Percentiles rank a stretch among this genome's conserved stretches.
Evolutionary conservation across 2,329 filamentous ascomycete species (phyloP).

Genomic region (Diaporthe caulivora): DNA sequence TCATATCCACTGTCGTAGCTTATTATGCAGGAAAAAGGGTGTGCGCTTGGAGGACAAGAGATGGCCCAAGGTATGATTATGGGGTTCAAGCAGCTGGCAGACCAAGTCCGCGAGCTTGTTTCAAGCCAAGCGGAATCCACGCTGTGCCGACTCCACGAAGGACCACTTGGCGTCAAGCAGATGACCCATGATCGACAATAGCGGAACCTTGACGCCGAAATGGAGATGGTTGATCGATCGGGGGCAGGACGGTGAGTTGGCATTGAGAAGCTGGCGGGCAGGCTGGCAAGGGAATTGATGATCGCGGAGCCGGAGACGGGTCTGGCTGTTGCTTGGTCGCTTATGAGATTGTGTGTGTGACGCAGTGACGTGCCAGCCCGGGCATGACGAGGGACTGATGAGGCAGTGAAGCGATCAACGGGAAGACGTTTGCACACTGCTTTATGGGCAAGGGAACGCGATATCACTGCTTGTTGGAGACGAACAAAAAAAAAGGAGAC

Average conservation of each 20-base stretch:
- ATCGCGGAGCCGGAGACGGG: conserved; percentile 22
- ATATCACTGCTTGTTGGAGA: conserved; percentile 13
- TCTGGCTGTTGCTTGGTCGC: conserved; percentile 16
- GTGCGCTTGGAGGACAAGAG: neutral
- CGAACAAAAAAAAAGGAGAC: neutral
- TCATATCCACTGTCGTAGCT: neutral
- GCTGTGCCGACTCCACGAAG: conserved; percentile 9
- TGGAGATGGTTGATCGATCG: conserved; percentile 22
- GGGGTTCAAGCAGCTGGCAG: conserved; percentile 6
- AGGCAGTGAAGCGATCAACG: neutral
- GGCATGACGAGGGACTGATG: neutral
- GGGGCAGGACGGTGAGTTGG: conserved; percentile 21
- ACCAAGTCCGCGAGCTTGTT: conserved; percentile 27
- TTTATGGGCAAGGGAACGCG: neutral
- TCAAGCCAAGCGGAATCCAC: conserved; percentile 11
- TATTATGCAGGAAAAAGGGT: neutral
- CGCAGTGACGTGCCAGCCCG: conserved; percentile 22
- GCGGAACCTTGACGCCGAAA: conserved; percentile 20
- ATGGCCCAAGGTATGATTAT: neutral
- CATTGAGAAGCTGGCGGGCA: conserved; percentile 2
- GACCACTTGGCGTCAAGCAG: conserved; percentile 28
- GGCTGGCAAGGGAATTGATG: neutral
- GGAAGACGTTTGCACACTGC: neutral
- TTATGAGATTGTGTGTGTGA: neutral
- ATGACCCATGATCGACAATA: conserved; percentile 32